Conservation (phyloP, 2,329 filamentous ascomycete genomes). For the Claviceps fusiformis region DNA sequence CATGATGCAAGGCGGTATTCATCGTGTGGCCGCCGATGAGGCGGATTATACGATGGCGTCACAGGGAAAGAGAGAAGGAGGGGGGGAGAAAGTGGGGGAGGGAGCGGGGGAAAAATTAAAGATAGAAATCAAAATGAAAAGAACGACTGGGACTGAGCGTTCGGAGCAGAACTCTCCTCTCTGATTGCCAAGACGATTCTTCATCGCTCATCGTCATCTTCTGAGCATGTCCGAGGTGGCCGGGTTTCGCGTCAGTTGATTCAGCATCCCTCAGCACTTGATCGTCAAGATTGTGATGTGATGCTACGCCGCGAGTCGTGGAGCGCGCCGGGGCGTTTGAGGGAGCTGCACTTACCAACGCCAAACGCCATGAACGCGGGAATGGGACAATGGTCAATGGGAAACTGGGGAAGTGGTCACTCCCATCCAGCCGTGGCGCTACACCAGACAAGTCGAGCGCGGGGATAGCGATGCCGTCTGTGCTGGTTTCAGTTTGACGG, state of each 20-base stretch:
- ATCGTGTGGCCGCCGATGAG: background rate
- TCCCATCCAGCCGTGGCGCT: too few species aligned
- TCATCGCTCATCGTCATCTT: too few species aligned
- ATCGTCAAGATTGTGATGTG: too few species aligned
- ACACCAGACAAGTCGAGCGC: background rate
- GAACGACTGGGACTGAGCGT: background rate
- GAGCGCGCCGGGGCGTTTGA: too few species aligned
- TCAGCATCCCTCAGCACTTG: too few species aligned
- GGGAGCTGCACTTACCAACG: background rate
- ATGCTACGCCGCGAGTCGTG: too few species aligned
- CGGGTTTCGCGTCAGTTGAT: background rate
- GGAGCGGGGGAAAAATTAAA: too few species aligned
- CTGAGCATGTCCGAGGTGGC: background rate
- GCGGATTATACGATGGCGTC: background rate
- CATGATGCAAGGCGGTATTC: background rate
- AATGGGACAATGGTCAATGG: background rate
- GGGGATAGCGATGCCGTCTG: background rate
- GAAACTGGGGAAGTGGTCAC: too few species aligned
- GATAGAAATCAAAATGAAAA: too few species aligned
- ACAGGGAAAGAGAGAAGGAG: background rate
- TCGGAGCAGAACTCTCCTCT: background rate
- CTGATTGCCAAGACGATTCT: background rate
- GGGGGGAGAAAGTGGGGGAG: too few species aligned
- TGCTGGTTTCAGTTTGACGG: background rate
- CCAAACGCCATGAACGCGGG: background rate